These are phyloP conservation scores for Hyaloperonospora brassicae DNA, from an alignment of 352 stramenopile genomes.

Conservation along the genomic window DNA sequence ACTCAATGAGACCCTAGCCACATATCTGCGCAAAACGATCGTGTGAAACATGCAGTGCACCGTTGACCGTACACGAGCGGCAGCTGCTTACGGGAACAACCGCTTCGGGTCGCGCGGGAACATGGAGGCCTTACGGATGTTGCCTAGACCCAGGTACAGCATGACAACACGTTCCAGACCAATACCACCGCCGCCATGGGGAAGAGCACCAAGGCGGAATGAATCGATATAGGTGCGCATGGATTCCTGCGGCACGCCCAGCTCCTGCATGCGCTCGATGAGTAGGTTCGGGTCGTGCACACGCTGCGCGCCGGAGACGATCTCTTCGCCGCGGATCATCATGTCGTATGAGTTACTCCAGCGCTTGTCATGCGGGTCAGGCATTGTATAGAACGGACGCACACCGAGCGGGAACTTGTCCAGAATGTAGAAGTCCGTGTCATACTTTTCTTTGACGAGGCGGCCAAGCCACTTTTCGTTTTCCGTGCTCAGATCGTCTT, in stretches of 20 bases:
- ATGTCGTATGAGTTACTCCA: constrained; percentile 99
- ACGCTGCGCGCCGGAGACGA: constrained; percentile 98
- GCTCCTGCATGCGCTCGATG: constrained; percentile 81
- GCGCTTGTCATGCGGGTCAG: constrained; percentile 89
- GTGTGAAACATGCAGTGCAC: too few relatives aligned
- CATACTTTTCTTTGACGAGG: constrained; percentile 96
- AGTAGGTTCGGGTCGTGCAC: constrained; percentile 96
- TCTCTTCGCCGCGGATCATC: constrained; percentile 99
- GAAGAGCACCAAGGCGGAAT: constrained; percentile 97
- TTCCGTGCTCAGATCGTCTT: constrained; percentile 87
- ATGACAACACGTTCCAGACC: constrained; percentile 99
- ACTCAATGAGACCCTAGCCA: constrained; percentile 10
- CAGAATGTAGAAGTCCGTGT: constrained; percentile 99
- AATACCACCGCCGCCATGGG: constrained; percentile 97
- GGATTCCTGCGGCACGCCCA: constrained; percentile 79
- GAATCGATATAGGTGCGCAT: constrained; percentile 97
- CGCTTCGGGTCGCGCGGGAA: constrained; percentile 95
- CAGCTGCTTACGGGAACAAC: constrained; percentile 49
- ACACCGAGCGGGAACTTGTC: constrained; percentile 99
- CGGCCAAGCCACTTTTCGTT: constrained; percentile 97
- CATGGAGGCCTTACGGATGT: constrained; percentile 98
- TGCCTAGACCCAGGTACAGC: constrained; percentile 97
- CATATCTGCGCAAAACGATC: too few relatives aligned
- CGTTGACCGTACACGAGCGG: constrained; percentile 1
- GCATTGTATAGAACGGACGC: constrained; percentile 99